Conservation (phyloP, 2,329 filamentous ascomycete species). For the Geosmithia putterillii region DNA sequence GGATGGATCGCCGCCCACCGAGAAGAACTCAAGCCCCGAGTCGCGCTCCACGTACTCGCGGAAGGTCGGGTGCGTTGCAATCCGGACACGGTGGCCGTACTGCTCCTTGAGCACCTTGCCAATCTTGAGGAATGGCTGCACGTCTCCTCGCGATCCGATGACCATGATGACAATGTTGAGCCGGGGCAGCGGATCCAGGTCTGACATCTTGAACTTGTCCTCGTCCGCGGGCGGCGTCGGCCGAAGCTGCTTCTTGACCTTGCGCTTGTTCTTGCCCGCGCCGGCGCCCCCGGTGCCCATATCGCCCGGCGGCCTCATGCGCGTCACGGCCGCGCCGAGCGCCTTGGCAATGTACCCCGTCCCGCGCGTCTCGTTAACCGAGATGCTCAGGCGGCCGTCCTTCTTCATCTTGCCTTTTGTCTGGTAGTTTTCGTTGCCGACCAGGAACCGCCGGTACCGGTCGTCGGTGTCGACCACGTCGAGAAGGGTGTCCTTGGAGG, state of each 20-base stretch:
- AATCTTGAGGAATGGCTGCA: constrained; percentile 68
- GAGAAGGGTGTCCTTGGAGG: background rate
- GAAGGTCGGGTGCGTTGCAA: constrained; percentile 70
- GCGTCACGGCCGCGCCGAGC: constrained; percentile 49
- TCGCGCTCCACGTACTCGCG: constrained; percentile 64
- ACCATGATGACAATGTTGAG: constrained; percentile 78
- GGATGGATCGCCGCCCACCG: constrained; percentile 64
- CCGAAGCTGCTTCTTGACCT: background rate
- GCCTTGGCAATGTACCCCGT: constrained; percentile 64
- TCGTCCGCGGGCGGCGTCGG: constrained; percentile 5
- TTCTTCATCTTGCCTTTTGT: constrained; percentile 53
- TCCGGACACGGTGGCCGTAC: constrained; percentile 62
- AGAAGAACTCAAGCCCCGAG: constrained; percentile 67
- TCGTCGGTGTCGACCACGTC: constrained; percentile 10
- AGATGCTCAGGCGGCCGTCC: constrained; percentile 62
- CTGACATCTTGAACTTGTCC: constrained; percentile 15
- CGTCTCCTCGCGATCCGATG: constrained; percentile 68
- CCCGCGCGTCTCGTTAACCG: constrained; percentile 56
- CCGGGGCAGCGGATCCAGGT: constrained; percentile 25
- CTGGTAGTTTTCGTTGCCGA: constrained; percentile 52
- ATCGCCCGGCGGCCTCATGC: constrained; percentile 7
- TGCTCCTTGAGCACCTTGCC: constrained; percentile 59
- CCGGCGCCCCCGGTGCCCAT: background rate
- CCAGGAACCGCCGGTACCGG: constrained; percentile 28
- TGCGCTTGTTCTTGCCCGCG: background rate